Evolutionary conservation across 2,329 filamentous ascomycete genomes (phyloP), one percentile per base, ranked within the genome.

Genomic region (Chaetoscypha palmicola): DNA sequence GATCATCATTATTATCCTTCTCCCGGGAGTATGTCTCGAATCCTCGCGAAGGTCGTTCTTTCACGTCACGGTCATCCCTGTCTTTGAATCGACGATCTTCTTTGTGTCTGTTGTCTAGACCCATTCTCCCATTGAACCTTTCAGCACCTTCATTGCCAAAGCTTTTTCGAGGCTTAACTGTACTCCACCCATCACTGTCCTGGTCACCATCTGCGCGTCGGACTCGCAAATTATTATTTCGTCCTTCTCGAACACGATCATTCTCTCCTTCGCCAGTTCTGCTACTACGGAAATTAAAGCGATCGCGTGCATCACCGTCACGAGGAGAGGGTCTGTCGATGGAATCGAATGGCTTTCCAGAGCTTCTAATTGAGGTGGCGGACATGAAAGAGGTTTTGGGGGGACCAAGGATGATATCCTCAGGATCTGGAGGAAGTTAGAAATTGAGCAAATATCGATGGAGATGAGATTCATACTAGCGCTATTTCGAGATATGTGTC

Each of bases 361-460:
- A 32, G 46, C 56, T 62, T 51, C 77, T 73, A 41, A 71, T 65
- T 23, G 76, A 70, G 46, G 84, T 86, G 17, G 83, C 76, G 1
- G 89, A 94, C 41, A 86, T 79, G 64, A 96, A 95, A 34, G 80
- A 79, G 36, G 80, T 86, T 63, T 86, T 86, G 1, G 89, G 86
- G 16, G 89, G 89, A 11, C 86, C 89, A 46, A 95, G 83, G 46
- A 92, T 76, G 46, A 94, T 84, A 52, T 94, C 88, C 57, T 94
- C 90, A 58, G 77, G 68, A 62, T 77, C 79, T 84, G 49, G 46
- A 46, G 9, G 24, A 41, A 21, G 22, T 55, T 49, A 53, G 24
- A 21, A 41, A 20, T 24, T 54, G 48, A 52, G 22, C 58, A 43
- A 52, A 52, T 17, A 23, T 3, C 20, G 16, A 20, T 9, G 33